These are phyloP conservation scores for Cavenderia fasciculata DNA, from an alignment of 78 protist species.

Conservation along the genomic window DNA sequence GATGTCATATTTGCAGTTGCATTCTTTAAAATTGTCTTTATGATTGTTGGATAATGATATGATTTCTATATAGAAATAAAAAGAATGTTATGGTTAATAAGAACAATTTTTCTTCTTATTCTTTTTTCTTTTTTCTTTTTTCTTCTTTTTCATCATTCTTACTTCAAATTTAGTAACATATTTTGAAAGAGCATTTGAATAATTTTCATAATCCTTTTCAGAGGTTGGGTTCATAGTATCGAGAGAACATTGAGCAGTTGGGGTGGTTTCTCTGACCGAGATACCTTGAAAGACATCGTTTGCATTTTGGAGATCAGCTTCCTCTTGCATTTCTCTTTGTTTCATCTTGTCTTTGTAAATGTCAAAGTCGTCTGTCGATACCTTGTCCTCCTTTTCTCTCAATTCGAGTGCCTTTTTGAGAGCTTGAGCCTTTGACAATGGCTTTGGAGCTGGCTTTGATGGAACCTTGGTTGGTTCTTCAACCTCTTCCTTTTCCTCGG, in stretches of 20 bases:
- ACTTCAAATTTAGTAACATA: slow-evolving; percentile 52
- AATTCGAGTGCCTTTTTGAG: slow-evolving; percentile 32
- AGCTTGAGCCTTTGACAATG: slow-evolving; percentile 30
- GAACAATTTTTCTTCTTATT: no score
- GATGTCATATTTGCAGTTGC: slow-evolving; percentile 12
- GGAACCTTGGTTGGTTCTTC: neutral
- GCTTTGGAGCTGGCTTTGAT: slow-evolving; percentile 28
- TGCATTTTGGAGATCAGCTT: slow-evolving; percentile 31
- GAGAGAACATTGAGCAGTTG: neutral
- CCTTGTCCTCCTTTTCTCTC: slow-evolving; percentile 25
- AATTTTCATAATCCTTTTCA: slow-evolving; percentile 57
- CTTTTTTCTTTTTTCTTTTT: no score
- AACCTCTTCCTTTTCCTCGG: slow-evolving; percentile 24
- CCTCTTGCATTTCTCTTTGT: slow-evolving; percentile 63
- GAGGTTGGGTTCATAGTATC: slow-evolving; percentile 12
- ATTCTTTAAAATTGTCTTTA: slow-evolving; percentile 18
- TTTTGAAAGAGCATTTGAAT: slow-evolving; percentile 25
- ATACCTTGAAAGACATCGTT: slow-evolving; percentile 11
- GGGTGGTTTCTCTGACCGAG: slow-evolving; percentile 6
- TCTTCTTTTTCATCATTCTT: neutral
- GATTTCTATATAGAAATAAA: slow-evolving; percentile 21
- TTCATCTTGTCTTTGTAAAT: slow-evolving; percentile 39
- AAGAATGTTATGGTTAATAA: neutral
- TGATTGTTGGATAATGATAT: slow-evolving; percentile 5
- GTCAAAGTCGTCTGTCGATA: slow-evolving; percentile 1